Percentiles rank a stretch among this genome's conserved stretches.
Conservation (phyloP, 345 rosid species). For the Pelargonium nanum region DNA sequence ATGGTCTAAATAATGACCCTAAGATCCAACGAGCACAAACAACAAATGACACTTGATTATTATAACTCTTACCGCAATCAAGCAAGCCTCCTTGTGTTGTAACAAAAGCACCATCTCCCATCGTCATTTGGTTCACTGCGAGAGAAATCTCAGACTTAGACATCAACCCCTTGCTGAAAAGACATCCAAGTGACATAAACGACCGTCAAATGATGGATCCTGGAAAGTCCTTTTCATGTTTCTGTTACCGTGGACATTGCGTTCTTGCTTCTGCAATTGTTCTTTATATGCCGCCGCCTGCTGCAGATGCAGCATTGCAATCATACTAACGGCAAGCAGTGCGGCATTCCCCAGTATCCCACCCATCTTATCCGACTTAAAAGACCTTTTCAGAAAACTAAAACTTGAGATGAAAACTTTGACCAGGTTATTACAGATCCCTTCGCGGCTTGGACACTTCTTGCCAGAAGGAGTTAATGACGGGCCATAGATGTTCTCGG, state of each 20-base stretch:
- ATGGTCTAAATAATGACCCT: too few species aligned
- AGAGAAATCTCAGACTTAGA: conserved; percentile 4
- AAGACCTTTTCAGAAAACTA: conserved; percentile 43
- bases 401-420: conserved; percentile 44
- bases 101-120: neutral
- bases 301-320: conserved; percentile 64
- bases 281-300: conserved; percentile 35
- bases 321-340: conserved; percentile 62
- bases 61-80: neutral
- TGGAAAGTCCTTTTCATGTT: conserved; percentile 27
- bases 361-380: conserved; percentile 48
- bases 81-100: neutral
- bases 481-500: conserved; percentile 41
- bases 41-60: neutral
- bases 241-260: conserved; percentile 20
- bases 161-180: conserved; percentile 65
- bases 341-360: conserved; percentile 76
- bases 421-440: conserved; percentile 29
- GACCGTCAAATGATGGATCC: conserved; percentile 25
- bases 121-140: conserved; percentile 2
- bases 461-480: conserved; percentile 27
- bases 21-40: too few species aligned
- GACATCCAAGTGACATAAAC: conserved; percentile 54
- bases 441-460: conserved; percentile 18
- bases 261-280: conserved; percentile 27